These are phyloP conservation scores for Rhynchospora pubera DNA, from an alignment of 176 grass and related monocot genomes.

Conservation along the genomic window DNA sequence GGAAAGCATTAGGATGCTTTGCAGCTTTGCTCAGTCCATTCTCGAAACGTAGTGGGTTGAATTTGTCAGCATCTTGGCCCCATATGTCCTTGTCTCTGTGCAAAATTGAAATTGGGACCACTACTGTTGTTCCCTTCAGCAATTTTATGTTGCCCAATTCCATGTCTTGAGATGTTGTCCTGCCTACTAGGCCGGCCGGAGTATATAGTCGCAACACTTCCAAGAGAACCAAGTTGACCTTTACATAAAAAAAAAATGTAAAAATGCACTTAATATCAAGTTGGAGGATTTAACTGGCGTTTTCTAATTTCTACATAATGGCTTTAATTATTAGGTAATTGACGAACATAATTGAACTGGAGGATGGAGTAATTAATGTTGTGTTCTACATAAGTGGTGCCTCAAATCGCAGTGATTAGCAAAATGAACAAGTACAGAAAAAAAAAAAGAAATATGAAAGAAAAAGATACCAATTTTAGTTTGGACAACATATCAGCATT, in stretches of 20 bases:
- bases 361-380: no score
- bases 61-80: conserved; percentile 36
- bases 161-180: neutral
- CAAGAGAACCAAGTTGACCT: conserved; percentile 6
- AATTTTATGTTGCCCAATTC: neutral
- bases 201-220: conserved; percentile 10
- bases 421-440: neutral
- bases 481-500: conserved; percentile 24
- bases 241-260: neutral
- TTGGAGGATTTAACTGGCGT: no score
- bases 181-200: neutral
- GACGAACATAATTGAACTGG: no score
- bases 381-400: no score
- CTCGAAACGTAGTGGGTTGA: conserved; percentile 34
- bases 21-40: conserved; percentile 31
- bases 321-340: no score
- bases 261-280: no score
- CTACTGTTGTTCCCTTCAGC: neutral
- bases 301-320: no score
- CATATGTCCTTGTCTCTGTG: conserved; percentile 43
- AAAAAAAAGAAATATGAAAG: neutral
- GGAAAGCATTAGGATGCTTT: conserved; percentile 33
- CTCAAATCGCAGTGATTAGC: neutral
- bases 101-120: neutral
- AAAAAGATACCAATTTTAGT: conserved; percentile 37